Conservation (phyloP, 495 filamentous ascomycete species). For the Penicillium verhagenii region DNA sequence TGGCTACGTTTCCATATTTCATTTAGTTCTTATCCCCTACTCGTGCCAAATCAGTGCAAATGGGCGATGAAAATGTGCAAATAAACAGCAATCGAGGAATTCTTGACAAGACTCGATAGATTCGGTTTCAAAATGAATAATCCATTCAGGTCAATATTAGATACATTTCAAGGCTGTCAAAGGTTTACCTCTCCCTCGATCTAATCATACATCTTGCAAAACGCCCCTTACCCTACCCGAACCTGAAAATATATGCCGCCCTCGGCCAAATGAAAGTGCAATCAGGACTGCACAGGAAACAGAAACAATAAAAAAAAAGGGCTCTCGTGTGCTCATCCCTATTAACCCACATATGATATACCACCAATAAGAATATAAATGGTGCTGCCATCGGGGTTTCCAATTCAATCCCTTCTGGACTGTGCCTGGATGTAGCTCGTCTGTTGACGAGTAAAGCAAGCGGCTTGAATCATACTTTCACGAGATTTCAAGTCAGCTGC, state of each 20-base stretch:
- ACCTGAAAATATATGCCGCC: not conserved
- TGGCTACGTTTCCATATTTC: not conserved
- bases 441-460: constrained; percentile 21
- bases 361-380: constrained; percentile 48
- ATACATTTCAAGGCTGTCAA: not conserved
- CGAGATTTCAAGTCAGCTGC: constrained; percentile 34
- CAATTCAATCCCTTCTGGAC: constrained; percentile 28
- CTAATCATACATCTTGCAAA: constrained; percentile 10
- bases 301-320: constrained; percentile 1
- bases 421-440: constrained; percentile 34
- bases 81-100: constrained; percentile 13
- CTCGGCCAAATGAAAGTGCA: not conserved
- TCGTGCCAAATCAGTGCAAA: constrained; percentile 21
- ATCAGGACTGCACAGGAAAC: not conserved
- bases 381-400: constrained; percentile 36
- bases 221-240: constrained; percentile 2
- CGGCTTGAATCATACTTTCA: constrained; percentile 29
- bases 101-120: not conserved
- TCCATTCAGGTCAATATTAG: not conserved
- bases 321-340: not conserved
- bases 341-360: constrained; percentile 17
- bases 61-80: constrained; percentile 21
- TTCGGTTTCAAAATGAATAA: not conserved
- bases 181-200: not conserved
- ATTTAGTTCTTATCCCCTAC: constrained; percentile 8